These are phyloP conservation scores for Zygnema circumcarinatum DNA, from an alignment of 139 green algal species.

Conservation along the genomic window DNA sequence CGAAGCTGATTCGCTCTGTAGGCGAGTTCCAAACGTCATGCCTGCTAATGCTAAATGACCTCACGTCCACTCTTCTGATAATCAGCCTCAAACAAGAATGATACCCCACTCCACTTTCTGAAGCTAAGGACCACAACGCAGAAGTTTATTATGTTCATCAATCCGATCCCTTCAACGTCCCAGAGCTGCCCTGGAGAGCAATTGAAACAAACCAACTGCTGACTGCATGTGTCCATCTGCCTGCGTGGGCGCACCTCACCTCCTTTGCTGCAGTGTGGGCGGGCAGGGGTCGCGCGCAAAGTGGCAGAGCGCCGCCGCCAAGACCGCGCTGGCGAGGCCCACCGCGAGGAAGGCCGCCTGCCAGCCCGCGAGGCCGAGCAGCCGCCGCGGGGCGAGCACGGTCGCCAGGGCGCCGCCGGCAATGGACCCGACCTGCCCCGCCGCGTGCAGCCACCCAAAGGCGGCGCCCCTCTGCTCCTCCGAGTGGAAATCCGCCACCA, in stretches of 20 bases:
- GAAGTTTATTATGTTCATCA: no score
- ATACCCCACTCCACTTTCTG: no score
- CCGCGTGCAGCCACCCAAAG: conserved; percentile 53
- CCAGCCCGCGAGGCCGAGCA: conserved; percentile 73
- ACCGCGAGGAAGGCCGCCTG: conserved; percentile 71
- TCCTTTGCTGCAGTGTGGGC: background rate
- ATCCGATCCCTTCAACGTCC: no score
- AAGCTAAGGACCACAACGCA: no score
- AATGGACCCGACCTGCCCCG: conserved; percentile 52
- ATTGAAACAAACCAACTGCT: no score
- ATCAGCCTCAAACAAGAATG: no score
- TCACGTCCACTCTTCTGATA: no score
- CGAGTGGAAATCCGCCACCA: conserved; percentile 54
- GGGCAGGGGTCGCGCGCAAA: conserved; percentile 26
- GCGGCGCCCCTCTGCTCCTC: conserved; percentile 36
- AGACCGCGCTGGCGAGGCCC: conserved; percentile 33
- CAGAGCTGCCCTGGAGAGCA: no score
- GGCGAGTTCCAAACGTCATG: no score
- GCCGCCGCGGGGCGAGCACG: conserved; percentile 42
- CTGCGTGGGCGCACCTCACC: background rate
- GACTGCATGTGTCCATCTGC: no score
- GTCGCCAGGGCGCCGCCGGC: conserved; percentile 69
- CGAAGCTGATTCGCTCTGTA: no score
- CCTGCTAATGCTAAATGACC: no score
- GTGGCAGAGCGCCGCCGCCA: conserved; percentile 20